Percentiles rank a stretch among this genome's conserved stretches.
Conservation (phyloP, 352 stramenopile species). For the Thalassiosira exigua region DNA sequence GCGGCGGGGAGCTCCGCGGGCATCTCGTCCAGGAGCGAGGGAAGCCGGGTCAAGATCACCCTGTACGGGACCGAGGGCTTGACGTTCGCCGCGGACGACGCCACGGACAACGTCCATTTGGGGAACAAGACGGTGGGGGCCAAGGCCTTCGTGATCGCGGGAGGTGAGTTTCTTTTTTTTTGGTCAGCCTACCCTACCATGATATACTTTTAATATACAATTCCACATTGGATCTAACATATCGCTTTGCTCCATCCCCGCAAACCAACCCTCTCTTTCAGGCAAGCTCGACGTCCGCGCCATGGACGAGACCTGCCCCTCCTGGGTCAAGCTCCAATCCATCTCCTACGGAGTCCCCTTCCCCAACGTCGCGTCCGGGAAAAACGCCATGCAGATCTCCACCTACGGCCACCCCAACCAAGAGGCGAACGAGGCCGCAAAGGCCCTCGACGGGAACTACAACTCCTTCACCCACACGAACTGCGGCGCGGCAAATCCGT, state of each 20-base stretch:
- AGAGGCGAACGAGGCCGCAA: not conserved
- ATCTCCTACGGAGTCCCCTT: slow-evolving; percentile 19
- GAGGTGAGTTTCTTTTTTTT: slow-evolving; percentile 38
- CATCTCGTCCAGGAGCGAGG: slow-evolving; percentile 5
- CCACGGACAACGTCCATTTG: slow-evolving; percentile 25
- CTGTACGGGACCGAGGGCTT: slow-evolving; percentile 36
- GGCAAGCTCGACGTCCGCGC: slow-evolving; percentile 30
- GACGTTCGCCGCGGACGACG: slow-evolving; percentile 12
- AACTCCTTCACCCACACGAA: slow-evolving; percentile 24
- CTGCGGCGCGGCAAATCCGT: not conserved
- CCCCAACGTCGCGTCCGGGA: slow-evolving; percentile 10
- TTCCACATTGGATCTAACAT: too few species aligned
- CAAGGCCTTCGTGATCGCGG: slow-evolving; percentile 39
- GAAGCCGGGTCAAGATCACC: slow-evolving; percentile 30
- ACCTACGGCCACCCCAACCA: slow-evolving; percentile 10
- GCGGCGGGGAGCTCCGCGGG: slow-evolving; percentile 7
- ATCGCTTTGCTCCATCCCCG: too few species aligned
- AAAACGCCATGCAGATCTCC: slow-evolving; percentile 21
- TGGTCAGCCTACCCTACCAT: too few species aligned
- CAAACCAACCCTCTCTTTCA: not conserved
- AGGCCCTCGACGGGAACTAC: slow-evolving; percentile 16
- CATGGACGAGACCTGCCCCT: slow-evolving; percentile 30
- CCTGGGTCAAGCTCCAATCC: slow-evolving; percentile 48
- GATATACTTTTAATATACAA: too few species aligned
- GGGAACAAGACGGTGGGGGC: slow-evolving; percentile 4